Conservation (phyloP, 164 flowering plant genomes). For the Magnolia sinica region DNA sequence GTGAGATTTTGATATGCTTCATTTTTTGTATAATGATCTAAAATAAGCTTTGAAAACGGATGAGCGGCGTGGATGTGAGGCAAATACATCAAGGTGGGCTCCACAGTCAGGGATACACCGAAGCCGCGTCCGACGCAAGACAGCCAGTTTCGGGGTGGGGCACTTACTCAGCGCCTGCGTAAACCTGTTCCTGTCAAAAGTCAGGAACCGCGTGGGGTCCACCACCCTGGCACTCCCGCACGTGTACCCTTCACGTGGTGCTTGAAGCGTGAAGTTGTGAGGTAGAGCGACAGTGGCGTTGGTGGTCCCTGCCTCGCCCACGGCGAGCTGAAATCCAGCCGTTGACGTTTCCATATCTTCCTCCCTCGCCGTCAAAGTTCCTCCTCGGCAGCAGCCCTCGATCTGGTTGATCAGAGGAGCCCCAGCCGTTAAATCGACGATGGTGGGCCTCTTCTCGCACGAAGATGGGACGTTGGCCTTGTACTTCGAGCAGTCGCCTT, state of each 20-base stretch:
- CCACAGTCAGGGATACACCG: too few species aligned
- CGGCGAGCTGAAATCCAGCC: constrained; percentile 66
- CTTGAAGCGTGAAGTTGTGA: constrained; percentile 66
- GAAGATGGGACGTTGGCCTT: constrained; percentile 67
- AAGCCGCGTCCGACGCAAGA: too few species aligned
- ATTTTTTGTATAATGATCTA: too few species aligned
- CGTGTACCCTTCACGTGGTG: constrained; percentile 77
- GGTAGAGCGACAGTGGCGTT: constrained; percentile 69
- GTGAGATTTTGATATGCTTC: too few species aligned
- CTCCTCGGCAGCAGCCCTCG: constrained; percentile 74
- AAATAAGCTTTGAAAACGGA: too few species aligned
- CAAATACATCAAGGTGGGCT: too few species aligned
- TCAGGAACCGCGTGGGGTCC: constrained; percentile 42
- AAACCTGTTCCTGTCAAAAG: constrained; percentile 49
- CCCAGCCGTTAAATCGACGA: constrained; percentile 73
- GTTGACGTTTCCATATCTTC: constrained; percentile 60
- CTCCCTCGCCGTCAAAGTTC: constrained; percentile 55
- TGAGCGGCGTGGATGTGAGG: too few species aligned
- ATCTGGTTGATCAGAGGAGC: constrained; percentile 78
- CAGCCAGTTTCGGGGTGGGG: too few species aligned
- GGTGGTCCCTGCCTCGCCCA: constrained; percentile 63
- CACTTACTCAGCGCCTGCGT: constrained; percentile 81
- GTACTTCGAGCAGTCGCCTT: constrained; percentile 64
- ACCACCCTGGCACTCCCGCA: constrained; percentile 69
- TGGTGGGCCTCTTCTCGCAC: constrained; percentile 62